Percentiles rank a stretch among this genome's conserved stretches.
These are phyloP conservation scores for Madurella fahalii DNA, from an alignment of 2,329 filamentous ascomycete species.

Conservation along the genomic window DNA sequence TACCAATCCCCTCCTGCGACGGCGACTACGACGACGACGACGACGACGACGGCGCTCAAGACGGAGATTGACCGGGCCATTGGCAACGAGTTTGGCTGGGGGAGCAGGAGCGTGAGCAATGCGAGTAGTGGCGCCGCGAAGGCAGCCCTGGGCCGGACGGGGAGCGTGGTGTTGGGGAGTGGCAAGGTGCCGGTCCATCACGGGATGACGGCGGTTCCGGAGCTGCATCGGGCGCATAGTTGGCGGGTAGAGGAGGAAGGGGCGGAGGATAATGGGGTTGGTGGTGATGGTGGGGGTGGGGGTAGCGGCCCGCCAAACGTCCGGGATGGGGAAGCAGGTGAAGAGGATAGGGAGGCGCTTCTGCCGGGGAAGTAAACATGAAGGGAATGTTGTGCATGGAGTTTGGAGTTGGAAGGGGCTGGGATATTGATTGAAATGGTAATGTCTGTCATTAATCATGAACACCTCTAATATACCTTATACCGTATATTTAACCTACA, in stretches of 20 bases:
- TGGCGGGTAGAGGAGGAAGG: constrained; percentile 22
- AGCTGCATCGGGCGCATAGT: constrained; percentile 22
- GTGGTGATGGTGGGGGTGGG: background rate
- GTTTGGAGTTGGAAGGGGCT: background rate
- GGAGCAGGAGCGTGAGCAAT: background rate
- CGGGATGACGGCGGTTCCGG: background rate
- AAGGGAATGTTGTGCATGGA: background rate
- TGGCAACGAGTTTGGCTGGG: constrained; percentile 34
- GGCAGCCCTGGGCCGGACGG: constrained; percentile 12
- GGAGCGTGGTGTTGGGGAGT: constrained; percentile 21
- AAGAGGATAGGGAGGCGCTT: constrained; percentile 3
- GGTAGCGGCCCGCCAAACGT: background rate
- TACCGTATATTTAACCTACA: no score
- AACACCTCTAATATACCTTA: no score
- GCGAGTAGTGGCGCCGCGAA: background rate
- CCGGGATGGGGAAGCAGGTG: background rate
- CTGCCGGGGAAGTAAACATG: background rate
- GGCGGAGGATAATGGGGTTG: constrained; percentile 6
- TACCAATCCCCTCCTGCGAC: constrained; percentile 19
- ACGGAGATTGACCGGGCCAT: constrained; percentile 32
- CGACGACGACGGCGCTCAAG: constrained; percentile 23
- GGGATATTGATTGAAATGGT: constrained; percentile 1
- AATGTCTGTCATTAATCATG: background rate
- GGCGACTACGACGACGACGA: constrained; percentile 17
- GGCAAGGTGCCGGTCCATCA: constrained; percentile 16